Evolutionary conservation across 495 filamentous ascomycete genomes (phyloP), one percentile per base, ranked within the genome.

Genomic region (Hypoxylon cercidicola): DNA sequence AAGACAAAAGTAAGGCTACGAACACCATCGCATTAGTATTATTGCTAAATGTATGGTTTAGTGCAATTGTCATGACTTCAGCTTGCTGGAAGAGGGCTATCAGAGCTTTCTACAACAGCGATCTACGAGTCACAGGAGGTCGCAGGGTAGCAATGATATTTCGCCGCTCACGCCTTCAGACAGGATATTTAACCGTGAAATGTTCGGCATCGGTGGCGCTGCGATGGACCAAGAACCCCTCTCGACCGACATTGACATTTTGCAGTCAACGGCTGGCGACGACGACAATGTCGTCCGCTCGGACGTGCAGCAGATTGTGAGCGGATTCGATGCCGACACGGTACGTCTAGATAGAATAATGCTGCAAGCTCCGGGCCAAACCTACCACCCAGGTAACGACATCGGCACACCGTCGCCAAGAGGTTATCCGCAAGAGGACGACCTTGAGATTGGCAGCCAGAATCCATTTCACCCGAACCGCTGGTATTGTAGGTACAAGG

Each of bases 51-150:
- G 12, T 47, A 43, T 15, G 49, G 41, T 18, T 18, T 13, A 74
- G 71, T 74, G 71, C 19, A 59, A 71, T 20, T 74, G 71, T 39
- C 66, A 72, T 58, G 69, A 72, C 48, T 74, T 74, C 20, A 57
- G 55, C 18, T 52, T 46, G 23, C 47, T 74, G 10, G 71, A 74
- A 35, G 57, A 62, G 23, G 46, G 25, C 11, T 74, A 74, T 18
- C 12, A 15, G 1, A 44, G 10, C 18, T 50, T 40, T 1, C 37
- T 30, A 28, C 53, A 25, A 3, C 20, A 40, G n/a, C 60, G 16
- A 35, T 37, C 48, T 28, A 30, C 37, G 10, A 62, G 23, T 30
- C 61, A 34, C n/a, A 58, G 16, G 8, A 61, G 56, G 19, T 50
- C 47, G 46, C 50, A 64, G 18, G 55, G 32, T 11, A 58, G 32